A percentile compares a stretch with the other conserved stretches of the same genome.
Evolutionary conservation across 140 eudicot genomes (phyloP).

Genomic region (Senecio squalidus): DNA sequence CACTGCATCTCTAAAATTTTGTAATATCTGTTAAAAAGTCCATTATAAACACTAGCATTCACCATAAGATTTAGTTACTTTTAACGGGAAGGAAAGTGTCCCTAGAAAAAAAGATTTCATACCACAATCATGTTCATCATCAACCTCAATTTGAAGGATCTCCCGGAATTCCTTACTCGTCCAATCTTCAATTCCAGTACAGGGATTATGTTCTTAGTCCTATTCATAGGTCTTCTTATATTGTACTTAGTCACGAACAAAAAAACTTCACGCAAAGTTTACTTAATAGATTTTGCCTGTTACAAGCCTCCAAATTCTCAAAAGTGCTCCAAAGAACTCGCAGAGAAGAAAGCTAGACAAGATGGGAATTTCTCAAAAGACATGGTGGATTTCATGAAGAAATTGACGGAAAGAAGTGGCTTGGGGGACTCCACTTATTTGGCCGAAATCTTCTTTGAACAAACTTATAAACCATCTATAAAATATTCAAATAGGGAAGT

Average conservation of each 20-base stretch:
- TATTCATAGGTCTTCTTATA: constrained; percentile 15
- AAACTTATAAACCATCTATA: constrained; percentile 11
- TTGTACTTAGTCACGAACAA: not conserved
- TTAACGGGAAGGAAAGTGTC: not conserved
- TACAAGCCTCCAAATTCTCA: constrained; percentile 31
- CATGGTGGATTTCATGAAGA: constrained; percentile 18
- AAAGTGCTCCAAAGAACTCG: constrained; percentile 4
- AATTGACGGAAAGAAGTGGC: constrained; percentile 18
- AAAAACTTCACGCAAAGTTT: constrained; percentile 17
- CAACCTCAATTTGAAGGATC: constrained; percentile 2
- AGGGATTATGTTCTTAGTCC: not conserved
- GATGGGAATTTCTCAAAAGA: constrained; percentile 2
- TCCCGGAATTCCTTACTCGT: not conserved
- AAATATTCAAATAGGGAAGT: constrained; percentile 26
- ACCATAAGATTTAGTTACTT: constrained; percentile 5
- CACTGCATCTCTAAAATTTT: not conserved
- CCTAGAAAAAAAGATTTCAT: not conserved
- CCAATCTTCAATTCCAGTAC: not conserved
- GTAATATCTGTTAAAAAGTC: not conserved
- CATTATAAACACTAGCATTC: not conserved
- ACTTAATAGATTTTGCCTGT: constrained; percentile 31
- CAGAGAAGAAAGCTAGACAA: not conserved
- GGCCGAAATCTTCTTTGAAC: constrained; percentile 10
- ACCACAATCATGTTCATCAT: not conserved
- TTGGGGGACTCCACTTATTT: constrained; percentile 31